phyloP scores from a whole-genome alignment of 2,329 filamentous ascomycete genomes.

The Myriosclerotinia duriaeana region DNA sequence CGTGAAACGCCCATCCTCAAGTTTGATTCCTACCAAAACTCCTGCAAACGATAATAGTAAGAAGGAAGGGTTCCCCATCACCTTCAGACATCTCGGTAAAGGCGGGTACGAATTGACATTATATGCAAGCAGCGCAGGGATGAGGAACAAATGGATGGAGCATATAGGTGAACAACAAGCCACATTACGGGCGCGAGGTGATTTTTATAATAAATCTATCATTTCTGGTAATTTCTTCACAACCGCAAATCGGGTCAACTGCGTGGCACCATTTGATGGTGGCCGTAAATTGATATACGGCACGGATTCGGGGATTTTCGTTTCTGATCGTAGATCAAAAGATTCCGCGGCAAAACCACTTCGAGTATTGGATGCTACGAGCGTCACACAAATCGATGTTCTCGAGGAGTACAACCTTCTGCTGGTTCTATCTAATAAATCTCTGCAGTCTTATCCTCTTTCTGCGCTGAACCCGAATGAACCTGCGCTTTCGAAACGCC shows the following conservation, averaged over 20 bases:
- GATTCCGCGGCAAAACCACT: slow-evolving; percentile 71
- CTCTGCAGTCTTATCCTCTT: slow-evolving; percentile 83
- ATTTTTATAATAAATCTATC: slow-evolving; percentile 78
- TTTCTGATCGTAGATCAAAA: slow-evolving; percentile 87
- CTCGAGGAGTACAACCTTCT: slow-evolving; percentile 93
- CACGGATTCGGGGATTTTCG: slow-evolving; percentile 89
- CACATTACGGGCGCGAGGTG: slow-evolving; percentile 79
- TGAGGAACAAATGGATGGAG: slow-evolving; percentile 95
- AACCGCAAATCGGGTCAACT: slow-evolving; percentile 81
- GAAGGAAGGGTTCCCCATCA: slow-evolving; percentile 86
- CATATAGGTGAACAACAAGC: slow-evolving; percentile 89
- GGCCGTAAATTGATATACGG: slow-evolving; percentile 92
- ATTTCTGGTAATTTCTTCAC: slow-evolving; percentile 62
- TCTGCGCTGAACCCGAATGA: slow-evolving; percentile 85
- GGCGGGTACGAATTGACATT: slow-evolving; percentile 91
- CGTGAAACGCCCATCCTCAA: slow-evolving; percentile 84
- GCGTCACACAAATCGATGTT: slow-evolving; percentile 93
- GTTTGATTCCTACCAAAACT: slow-evolving; percentile 67
- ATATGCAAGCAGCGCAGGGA: slow-evolving; percentile 80
- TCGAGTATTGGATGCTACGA: slow-evolving; percentile 79
- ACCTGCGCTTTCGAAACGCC: slow-evolving; percentile 74
- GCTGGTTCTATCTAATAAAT: slow-evolving; percentile 89
- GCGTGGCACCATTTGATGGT: slow-evolving; percentile 90
- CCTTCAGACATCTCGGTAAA: slow-evolving; percentile 93
- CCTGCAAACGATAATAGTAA: slow-evolving; percentile 54